Base-by-base conservation (phyloP, 345 rosid genomes). In the Garcia nutans region DNA sequence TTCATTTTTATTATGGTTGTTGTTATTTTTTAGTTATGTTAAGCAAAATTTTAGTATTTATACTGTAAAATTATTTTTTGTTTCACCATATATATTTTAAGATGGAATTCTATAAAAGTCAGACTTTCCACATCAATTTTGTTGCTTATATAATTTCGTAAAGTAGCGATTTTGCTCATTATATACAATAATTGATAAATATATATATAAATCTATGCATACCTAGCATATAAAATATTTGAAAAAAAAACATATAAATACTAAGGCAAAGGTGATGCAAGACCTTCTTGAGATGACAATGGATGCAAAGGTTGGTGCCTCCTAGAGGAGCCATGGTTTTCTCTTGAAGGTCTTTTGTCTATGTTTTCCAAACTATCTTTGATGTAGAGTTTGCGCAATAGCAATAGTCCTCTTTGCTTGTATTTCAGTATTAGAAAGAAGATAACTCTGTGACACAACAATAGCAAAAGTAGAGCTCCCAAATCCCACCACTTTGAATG, bases 401-500 rank as follows among this genome's bases (percentile, higher is more conserved):
- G 17, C 33, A 77, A 45, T 42, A 42, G 11, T 44, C 55, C 19
- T 62, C 49, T 72, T 65, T 76, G 75, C 45, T 73, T 81, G 44
- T 67, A 67, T 65, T 73, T 76, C 20, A 81, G 77, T 41, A 76
- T 26, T 49, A n/a, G 31, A 23, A 68, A 76, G 63, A 76, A 76
- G 45, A 73, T 15, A 33, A 76, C 26, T 44, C 74, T 81, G 72
- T 75, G 78, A 8, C 26, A 68, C 71, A 54, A 63, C 66, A 72
- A 68, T 9, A 54, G 55, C 45, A 76, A 62, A 31, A 76, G 56
- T 19, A 81, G 71, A 54, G 83, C 80, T 68, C 56, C 75, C 73
- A 81, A 72, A 70, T 81, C 83, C 80, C 83, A 76, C 83, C 83
- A 81, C 50, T 81, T 81, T 19, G 83, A 72, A 20, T 44, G 19